Percentiles rank a stretch among this genome's conserved stretches.
Conservation (phyloP, 371 early-diverging fungal genomes). For the Mucor lusitanicus region DNA sequence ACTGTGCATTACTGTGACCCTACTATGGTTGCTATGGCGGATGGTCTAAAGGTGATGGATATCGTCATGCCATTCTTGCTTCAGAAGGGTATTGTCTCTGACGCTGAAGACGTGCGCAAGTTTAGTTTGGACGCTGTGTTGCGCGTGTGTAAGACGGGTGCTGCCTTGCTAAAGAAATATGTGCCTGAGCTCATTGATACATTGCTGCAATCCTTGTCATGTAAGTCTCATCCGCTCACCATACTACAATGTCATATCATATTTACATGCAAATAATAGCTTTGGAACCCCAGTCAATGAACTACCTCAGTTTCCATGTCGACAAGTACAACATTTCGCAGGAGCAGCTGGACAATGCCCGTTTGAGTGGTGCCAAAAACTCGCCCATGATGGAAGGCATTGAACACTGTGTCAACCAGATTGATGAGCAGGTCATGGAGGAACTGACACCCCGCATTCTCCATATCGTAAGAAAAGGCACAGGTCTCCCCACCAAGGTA, state of each 20-base stretch:
- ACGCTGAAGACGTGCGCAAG: constrained; percentile 86
- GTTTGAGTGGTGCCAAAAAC: constrained; percentile 70
- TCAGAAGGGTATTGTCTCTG: constrained; percentile 78
- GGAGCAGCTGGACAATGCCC: constrained; percentile 81
- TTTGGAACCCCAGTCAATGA: constrained; percentile 63
- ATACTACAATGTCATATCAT: not conserved
- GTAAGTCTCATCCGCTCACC: too few species aligned
- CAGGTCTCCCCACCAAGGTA: constrained; percentile 90
- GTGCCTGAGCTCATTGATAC: constrained; percentile 72
- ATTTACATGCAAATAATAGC: constrained; percentile 16
- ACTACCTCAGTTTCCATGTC: constrained; percentile 90
- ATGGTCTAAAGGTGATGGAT: constrained; percentile 72
- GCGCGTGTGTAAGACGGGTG: constrained; percentile 79
- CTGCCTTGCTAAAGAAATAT: constrained; percentile 71
- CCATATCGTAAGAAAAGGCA: constrained; percentile 77
- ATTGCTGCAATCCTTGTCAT: constrained; percentile 81
- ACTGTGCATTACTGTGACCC: constrained; percentile 90
- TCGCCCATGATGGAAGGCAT: constrained; percentile 88
- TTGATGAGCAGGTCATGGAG: constrained; percentile 70
- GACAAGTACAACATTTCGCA: constrained; percentile 86
- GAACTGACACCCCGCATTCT: constrained; percentile 69
- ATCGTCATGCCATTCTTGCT: constrained; percentile 88
- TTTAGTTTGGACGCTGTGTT: constrained; percentile 84
- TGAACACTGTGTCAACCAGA: constrained; percentile 74
- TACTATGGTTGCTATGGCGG: constrained; percentile 47